phyloP scores from a whole-genome alignment of 805 yeast species.

The Metschnikowia dekortorum region DNA sequence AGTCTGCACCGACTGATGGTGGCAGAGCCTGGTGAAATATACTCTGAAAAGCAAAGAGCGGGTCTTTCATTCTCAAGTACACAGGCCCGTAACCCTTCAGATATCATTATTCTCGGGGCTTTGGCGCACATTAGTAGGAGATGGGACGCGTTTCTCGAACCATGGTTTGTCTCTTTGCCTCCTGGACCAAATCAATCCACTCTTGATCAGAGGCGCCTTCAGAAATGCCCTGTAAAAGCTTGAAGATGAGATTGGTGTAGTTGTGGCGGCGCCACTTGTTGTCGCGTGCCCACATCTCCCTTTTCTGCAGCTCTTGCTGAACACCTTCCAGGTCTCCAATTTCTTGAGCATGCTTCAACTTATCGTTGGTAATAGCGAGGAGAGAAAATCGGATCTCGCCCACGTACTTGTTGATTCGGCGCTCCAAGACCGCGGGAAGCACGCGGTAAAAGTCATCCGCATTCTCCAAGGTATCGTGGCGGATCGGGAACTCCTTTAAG shows the following conservation, averaged over 20 bases:
- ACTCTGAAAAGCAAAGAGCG: no score
- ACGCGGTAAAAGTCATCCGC: slow-evolving; percentile 40
- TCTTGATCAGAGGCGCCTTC: slow-evolving; percentile 32
- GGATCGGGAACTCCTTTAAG: slow-evolving; percentile 50
- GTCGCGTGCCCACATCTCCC: slow-evolving; percentile 51
- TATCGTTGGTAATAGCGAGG: slow-evolving; percentile 50
- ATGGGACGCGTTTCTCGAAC: not conserved
- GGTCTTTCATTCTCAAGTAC: no score
- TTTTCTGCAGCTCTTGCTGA: slow-evolving; percentile 40
- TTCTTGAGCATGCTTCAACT: slow-evolving; percentile 33
- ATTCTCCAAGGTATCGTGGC: slow-evolving; percentile 38
- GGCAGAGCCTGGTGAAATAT: no score
- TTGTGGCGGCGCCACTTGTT: slow-evolving; percentile 52
- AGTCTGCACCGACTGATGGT: no score
- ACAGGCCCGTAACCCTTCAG: no score
- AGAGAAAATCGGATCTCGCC: slow-evolving; percentile 55
- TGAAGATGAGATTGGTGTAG: slow-evolving; percentile 47
- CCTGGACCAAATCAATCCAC: slow-evolving; percentile 28
- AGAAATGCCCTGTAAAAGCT: slow-evolving; percentile 41
- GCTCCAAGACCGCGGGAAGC: slow-evolving; percentile 41
- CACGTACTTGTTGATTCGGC: slow-evolving; percentile 43
- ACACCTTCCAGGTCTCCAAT: slow-evolving; percentile 39
- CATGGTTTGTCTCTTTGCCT: slow-evolving; percentile 21
- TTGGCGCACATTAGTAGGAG: not conserved
- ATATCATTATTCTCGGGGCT: no score